Conservation (phyloP, 2,329 filamentous ascomycete species). For the Neofusicoccum sp. region DNA sequence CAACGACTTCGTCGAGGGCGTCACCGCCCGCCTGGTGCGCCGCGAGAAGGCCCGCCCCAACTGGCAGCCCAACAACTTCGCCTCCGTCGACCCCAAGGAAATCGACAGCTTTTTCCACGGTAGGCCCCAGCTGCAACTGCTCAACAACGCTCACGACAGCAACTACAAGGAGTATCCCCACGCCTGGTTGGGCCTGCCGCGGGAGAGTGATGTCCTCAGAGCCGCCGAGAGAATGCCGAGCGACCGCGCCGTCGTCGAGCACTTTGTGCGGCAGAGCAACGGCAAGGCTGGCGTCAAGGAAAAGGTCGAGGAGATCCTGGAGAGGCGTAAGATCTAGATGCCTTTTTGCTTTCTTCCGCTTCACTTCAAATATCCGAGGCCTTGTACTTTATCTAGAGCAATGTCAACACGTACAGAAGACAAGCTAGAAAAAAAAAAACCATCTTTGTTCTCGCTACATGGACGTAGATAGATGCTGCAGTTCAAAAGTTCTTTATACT, state of each 20-base stretch:
- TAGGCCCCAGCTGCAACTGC: slow-evolving; percentile 57
- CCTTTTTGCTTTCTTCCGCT: too few relatives aligned
- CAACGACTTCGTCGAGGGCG: slow-evolving; percentile 87
- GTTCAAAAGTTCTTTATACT: too few relatives aligned
- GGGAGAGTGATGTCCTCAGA: slow-evolving; percentile 60
- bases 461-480: too few relatives aligned
- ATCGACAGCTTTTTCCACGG: slow-evolving; percentile 68
- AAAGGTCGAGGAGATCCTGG: slow-evolving; percentile 62
- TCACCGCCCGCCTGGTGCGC: slow-evolving; percentile 74
- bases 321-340: background rate
- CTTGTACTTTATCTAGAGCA: too few relatives aligned
- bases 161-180: slow-evolving; percentile 76
- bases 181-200: slow-evolving; percentile 67
- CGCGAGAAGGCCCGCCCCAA: slow-evolving; percentile 64
- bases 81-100: slow-evolving; percentile 59
- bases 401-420: too few relatives aligned
- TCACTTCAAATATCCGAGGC: too few relatives aligned
- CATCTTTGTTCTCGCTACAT: too few relatives aligned
- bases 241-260: slow-evolving; percentile 38
- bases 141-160: slow-evolving; percentile 48
- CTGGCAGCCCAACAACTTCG: slow-evolving; percentile 74
- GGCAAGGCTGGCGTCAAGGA: slow-evolving; percentile 53
- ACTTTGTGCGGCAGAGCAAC: slow-evolving; percentile 40
- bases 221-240: slow-evolving; percentile 25
- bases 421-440: too few relatives aligned